Evolutionary conservation across 1,139 yeast genomes (phyloP).

Genomic region (Saccharomyces pastorianus): DNA sequence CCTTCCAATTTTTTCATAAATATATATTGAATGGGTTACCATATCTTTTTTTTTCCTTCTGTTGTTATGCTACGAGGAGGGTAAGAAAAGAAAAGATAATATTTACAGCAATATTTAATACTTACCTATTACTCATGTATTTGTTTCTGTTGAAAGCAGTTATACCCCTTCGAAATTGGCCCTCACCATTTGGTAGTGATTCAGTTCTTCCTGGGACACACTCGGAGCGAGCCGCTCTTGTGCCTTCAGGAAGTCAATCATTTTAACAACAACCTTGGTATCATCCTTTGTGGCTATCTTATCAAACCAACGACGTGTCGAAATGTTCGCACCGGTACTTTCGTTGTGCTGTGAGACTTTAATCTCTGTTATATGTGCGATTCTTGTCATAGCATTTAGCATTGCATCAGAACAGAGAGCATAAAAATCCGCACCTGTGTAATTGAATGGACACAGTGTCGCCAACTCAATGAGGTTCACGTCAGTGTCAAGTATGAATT

Average conservation of each 20-base stretch:
- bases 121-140: too few species aligned
- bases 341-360: constrained; percentile 51
- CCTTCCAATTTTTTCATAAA: too few species aligned
- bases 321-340: constrained; percentile 36
- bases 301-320: constrained; percentile 89
- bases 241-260: constrained; percentile 70
- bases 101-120: background rate
- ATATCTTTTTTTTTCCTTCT: background rate
- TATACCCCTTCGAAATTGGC: constrained; percentile 52
- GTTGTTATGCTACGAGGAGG: background rate
- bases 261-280: constrained; percentile 56
- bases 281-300: constrained; percentile 65
- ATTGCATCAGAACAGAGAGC: constrained; percentile 92
- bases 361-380: constrained; percentile 66
- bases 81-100: background rate
- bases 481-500: constrained; percentile 54
- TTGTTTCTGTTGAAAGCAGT: too few species aligned
- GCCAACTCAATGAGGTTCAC: constrained; percentile 61
- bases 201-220: constrained; percentile 79
- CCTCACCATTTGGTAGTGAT: constrained; percentile 70
- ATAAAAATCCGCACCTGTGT: constrained; percentile 95
- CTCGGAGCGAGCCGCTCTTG: constrained; percentile 67
- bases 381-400: constrained; percentile 90
- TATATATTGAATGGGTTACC: background rate
- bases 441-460: constrained; percentile 70